phyloP scores from a whole-genome alignment of 2,329 filamentous ascomycete species.

The Colletotrichum theobromicola region DNA sequence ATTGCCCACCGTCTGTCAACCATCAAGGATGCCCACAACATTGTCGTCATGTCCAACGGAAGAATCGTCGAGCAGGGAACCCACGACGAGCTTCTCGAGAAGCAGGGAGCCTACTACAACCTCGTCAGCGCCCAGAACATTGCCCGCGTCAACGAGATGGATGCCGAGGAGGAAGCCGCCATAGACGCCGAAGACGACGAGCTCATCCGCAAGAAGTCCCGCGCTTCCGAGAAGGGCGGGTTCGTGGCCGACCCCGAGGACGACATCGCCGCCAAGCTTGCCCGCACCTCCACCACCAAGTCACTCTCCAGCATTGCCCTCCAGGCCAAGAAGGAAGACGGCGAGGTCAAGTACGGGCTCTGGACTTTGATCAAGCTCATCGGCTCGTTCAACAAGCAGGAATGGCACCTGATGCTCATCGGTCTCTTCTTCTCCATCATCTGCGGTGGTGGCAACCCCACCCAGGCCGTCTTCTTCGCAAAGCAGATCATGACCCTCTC shows the following conservation, averaged over 20 bases:
- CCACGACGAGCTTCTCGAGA: constrained; percentile 78
- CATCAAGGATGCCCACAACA: constrained; percentile 93
- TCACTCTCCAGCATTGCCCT: constrained; percentile 76
- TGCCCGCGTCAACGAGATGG: constrained; percentile 61
- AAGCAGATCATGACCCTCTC: constrained; percentile 82
- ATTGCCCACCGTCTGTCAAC: constrained; percentile 96
- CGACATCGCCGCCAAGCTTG: constrained; percentile 62
- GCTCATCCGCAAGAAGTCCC: constrained; percentile 53
- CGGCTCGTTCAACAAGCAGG: constrained; percentile 76
- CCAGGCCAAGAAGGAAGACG: constrained; percentile 57
- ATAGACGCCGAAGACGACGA: constrained; percentile 54
- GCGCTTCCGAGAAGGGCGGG: constrained; percentile 41
- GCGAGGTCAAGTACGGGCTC: constrained; percentile 66
- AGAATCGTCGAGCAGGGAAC: constrained; percentile 92
- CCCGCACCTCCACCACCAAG: constrained; percentile 59
- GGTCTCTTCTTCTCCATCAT: constrained; percentile 78
- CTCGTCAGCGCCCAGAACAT: constrained; percentile 91
- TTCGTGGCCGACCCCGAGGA: constrained; percentile 66
- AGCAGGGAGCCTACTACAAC: constrained; percentile 76
- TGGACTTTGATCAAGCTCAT: constrained; percentile 82
- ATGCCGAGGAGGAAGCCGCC: constrained; percentile 54
- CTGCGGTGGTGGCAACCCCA: constrained; percentile 81
- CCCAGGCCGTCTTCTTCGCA: constrained; percentile 82
- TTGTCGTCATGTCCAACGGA: constrained; percentile 88
- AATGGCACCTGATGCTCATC: constrained; percentile 73